A percentile compares a stretch with the other conserved stretches of the same genome.
phyloP scores from a whole-genome alignment of 495 filamentous ascomycete species.

The Trichoderma reesei region DNA sequence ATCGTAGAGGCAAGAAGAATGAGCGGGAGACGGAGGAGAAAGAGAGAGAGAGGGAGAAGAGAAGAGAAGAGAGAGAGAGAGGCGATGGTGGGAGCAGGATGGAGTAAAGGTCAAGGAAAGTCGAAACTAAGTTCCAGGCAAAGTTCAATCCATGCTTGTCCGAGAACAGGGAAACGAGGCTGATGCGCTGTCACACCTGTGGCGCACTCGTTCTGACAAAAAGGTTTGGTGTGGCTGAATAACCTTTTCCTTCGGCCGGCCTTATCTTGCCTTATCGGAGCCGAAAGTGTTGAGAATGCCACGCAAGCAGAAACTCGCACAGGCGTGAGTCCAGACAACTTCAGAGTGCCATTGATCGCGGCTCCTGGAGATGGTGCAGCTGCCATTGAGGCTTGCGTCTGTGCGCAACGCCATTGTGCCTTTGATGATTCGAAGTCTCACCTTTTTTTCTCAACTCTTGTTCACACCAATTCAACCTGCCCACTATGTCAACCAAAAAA shows the following conservation, averaged over 20 bases:
- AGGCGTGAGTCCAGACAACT: neutral
- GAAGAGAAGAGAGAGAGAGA: slow-evolving; percentile 1
- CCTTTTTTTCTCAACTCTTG: too few relatives aligned
- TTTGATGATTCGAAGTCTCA: too few relatives aligned
- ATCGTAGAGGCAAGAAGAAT: too few relatives aligned
- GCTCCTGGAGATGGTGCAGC: too few relatives aligned
- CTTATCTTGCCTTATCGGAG: neutral
- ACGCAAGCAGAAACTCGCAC: neutral
- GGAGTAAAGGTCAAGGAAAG: neutral
- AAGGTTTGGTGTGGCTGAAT: slow-evolving; percentile 3
- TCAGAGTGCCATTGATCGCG: too few relatives aligned
- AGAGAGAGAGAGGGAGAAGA: too few relatives aligned
- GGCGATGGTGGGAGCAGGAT: neutral
- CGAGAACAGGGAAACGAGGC: neutral
- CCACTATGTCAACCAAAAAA: neutral
- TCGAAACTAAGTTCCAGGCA: too few relatives aligned
- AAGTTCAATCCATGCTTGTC: too few relatives aligned
- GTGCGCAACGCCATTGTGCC: too few relatives aligned
- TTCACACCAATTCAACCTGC: too few relatives aligned
- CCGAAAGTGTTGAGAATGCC: slow-evolving; percentile 5
- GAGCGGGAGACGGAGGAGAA: too few relatives aligned
- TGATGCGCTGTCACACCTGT: neutral
- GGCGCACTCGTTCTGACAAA: neutral
- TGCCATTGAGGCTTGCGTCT: too few relatives aligned
- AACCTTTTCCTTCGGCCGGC: neutral